Base-by-base conservation (phyloP, 2,329 filamentous ascomycete genomes). In the Fusarium mundagurra region DNA sequence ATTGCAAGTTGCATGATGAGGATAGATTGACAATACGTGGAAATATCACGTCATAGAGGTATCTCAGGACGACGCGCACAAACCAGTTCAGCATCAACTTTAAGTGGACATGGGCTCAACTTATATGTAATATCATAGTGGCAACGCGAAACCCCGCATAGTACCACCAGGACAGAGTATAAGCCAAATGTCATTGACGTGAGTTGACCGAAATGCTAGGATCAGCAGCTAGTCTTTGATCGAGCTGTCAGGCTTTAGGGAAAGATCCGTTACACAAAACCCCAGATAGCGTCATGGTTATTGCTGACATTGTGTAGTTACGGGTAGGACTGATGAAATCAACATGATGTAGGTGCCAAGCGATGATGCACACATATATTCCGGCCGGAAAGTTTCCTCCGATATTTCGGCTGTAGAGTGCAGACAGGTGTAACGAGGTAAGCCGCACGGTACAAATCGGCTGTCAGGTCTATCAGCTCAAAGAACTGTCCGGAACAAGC, bases 401-500 rank as follows among this genome's bases (percentile, higher is more conserved):
- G 45, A 31, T n/a, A n/a, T n/a, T n/a, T n/a, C n/a, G n/a, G n/a
- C n/a, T n/a, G n/a, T n/a, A n/a, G n/a, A n/a, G n/a, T n/a, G n/a
- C n/a, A n/a, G n/a, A n/a, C n/a, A n/a, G n/a, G n/a, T n/a, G n/a
- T n/a, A n/a, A n/a, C n/a, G n/a, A n/a, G n/a, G n/a, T n/a, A n/a
- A n/a, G n/a, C n/a, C n/a, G n/a, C n/a, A n/a, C n/a, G n/a, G n/a
- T n/a, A n/a, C n/a, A n/a, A n/a, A n/a, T n/a, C n/a, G n/a, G n/a
- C n/a, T n/a, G n/a, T n/a, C 31, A 11, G 22, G 4, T 20, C 31
- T 10, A 24, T 24, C 8, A 34, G 14, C 17, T 12, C 3, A 13
- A 10, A 6, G 2, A 14, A 34, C 20, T 2, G 3, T 10, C 22
- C 4, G 8, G 17, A 8, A 11, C 34, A 11, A 20, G 0, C 11